phyloP scores from a whole-genome alignment of 2,329 filamentous ascomycete genomes.

The Neofusicoccum laricinum region DNA sequence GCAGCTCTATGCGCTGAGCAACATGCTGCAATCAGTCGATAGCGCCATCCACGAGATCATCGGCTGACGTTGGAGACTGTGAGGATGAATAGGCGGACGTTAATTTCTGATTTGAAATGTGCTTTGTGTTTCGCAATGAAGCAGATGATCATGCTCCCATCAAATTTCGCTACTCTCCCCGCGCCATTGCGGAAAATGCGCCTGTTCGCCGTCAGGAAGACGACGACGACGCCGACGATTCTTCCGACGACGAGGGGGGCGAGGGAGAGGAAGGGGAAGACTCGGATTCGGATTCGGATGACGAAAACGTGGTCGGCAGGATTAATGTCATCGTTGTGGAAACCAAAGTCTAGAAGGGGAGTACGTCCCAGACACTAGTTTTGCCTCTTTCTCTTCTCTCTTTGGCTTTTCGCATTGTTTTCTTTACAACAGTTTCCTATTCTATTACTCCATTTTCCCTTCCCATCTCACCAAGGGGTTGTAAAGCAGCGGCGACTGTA shows the following conservation, averaged over 20 bases:
- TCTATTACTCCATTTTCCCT: background rate
- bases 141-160: background rate
- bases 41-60: slow-evolving; percentile 3
- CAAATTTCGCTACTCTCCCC: background rate
- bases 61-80: background rate
- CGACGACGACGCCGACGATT: background rate
- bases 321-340: background rate
- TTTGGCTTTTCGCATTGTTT: background rate
- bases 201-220: background rate
- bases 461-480: background rate
- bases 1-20: background rate
- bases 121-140: background rate
- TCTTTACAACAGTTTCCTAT: background rate
- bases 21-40: background rate
- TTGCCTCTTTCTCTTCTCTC: too few species aligned
- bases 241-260: background rate
- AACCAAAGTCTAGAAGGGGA: background rate
- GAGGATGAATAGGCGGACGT: background rate
- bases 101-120: background rate
- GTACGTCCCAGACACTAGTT: background rate
- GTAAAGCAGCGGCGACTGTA: background rate
- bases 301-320: background rate
- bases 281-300: background rate
- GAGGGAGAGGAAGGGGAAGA: background rate
- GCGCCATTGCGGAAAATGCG: background rate